phyloP scores from a whole-genome alignment of 2,329 filamentous ascomycete species.

The Magnaporthiopsis incrustans region DNA sequence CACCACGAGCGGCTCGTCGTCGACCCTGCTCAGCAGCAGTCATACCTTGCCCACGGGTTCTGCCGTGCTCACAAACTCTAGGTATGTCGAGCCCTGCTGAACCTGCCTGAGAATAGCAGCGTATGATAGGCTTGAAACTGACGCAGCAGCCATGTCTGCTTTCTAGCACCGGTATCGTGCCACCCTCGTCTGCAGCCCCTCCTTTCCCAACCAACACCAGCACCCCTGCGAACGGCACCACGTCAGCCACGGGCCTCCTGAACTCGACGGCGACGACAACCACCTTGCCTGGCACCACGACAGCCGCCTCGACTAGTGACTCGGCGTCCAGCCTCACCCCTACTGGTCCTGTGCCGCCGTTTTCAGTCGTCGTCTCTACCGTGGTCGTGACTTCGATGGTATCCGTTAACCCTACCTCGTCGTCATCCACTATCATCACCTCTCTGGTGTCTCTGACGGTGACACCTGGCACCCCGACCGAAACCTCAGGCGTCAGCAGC shows the following conservation, averaged over 20 bases:
- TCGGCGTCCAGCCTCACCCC: not conserved
- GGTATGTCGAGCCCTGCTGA: not conserved
- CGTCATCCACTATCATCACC: not conserved
- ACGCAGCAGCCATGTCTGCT: not conserved
- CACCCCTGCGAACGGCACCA: not conserved
- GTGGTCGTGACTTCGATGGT: not conserved
- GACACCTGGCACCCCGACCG: not conserved
- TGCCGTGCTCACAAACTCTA: slow-evolving; percentile 3
- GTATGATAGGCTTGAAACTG: not conserved
- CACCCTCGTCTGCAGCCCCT: not conserved
- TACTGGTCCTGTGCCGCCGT: not conserved
- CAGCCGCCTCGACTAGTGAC: not conserved
- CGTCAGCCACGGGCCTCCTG: not conserved
- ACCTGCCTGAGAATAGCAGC: not conserved
- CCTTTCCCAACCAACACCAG: not conserved
- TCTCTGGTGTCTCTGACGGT: not conserved
- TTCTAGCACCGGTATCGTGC: not conserved
- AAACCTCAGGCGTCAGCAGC: not conserved
- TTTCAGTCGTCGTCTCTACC: not conserved
- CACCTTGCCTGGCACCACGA: not conserved
- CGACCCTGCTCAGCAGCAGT: not conserved
- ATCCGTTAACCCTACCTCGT: not conserved
- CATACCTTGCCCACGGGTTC: not conserved
- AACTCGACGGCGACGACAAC: not conserved
- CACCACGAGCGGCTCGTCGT: not conserved